Evolutionary conservation across 2,329 filamentous ascomycete genomes (phyloP).

Genomic region (Calonectria henricotiae): DNA sequence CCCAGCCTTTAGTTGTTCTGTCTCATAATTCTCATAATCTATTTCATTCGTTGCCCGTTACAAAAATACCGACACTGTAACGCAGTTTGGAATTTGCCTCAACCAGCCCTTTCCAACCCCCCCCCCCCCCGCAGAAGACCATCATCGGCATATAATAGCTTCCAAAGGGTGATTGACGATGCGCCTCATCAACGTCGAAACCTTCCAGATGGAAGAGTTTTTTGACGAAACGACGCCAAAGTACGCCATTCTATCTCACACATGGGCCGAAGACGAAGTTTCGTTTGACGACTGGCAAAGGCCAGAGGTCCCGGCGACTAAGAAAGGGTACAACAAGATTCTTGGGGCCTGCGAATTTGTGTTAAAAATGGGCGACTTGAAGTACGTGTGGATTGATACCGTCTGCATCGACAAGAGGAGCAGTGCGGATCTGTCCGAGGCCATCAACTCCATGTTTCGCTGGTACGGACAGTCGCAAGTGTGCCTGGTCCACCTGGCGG

Average conservation of each 20-base stretch:
- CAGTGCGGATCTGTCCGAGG: slow-evolving; percentile 45
- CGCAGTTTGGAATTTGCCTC: background rate
- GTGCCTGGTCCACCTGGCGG: slow-evolving; percentile 44
- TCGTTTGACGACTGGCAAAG: slow-evolving; percentile 38
- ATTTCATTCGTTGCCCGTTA: background rate
- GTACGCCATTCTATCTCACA: slow-evolving; percentile 41
- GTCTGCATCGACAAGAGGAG: slow-evolving; percentile 43
- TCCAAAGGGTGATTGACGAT: slow-evolving; percentile 16
- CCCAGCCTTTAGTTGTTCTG: background rate
- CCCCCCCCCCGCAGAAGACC: background rate
- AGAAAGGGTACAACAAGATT: slow-evolving; percentile 39
- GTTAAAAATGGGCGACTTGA: background rate
- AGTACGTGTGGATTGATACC: slow-evolving; percentile 39
- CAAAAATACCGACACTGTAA: background rate
- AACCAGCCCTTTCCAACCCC: too few relatives aligned
- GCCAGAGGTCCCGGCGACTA: background rate
- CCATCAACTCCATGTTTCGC: slow-evolving; percentile 48
- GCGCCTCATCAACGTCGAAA: slow-evolving; percentile 39
- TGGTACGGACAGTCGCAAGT: slow-evolving; percentile 51
- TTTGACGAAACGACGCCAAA: slow-evolving; percentile 32
- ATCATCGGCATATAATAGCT: background rate
- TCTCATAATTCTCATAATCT: background rate
- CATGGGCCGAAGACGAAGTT: slow-evolving; percentile 37
- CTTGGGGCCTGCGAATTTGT: slow-evolving; percentile 30
- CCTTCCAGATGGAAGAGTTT: slow-evolving; percentile 35